Base-by-base conservation (phyloP, 768 basidiomycete genomes). In the Aureoboletus auriporus region DNA sequence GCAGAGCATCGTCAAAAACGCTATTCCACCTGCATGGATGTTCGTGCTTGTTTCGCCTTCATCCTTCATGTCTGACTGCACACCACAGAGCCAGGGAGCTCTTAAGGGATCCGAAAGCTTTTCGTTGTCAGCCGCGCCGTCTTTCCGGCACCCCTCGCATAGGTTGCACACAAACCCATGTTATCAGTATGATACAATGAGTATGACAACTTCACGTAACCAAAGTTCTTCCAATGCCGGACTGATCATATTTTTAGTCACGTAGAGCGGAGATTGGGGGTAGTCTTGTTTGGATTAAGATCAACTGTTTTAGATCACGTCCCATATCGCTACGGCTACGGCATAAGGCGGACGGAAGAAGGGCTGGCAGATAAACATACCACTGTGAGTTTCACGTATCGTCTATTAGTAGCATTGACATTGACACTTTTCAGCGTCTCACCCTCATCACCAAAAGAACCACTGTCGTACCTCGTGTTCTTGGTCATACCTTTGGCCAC, bases 1-100 rank as follows among this genome's bases (percentile, higher is more conserved):
- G 62, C 72, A 67, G 60, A 82, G 80, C 55, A 47, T 50, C 8
- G 54, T 68, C 0, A 52, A 50, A 1, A 61, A 66, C n/a, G 80
- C 82, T 0, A 77, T 84, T 28, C 81, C 82, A n/a, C 1, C 59
- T 85, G 14, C 64, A 84, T 49, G 83, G 83, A 35, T 84, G 82
- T 73, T 43, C 27, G 71, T 66, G 31, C 17, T 10, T 0, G 3
- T 17, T 31, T 31, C 39, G 38, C 2, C 35, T 30, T 20, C 33
- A 39, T 31, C 17, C 31, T 9, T 14, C n/a, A 31, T 7, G 9
- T 23, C 34, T 33, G 31, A 17, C n/a, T 26, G 6, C 31, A 7
- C n/a, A 5, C 12, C 11, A 9, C 48, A 82, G 82, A 83, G 83
- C 81, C 82, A 0, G 82, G 83, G 45, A 71, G 75, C 46, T 80